A percentile compares a stretch with the other conserved stretches of the same genome.
Evolutionary conservation across 345 rosid species (phyloP).

Genomic region (Citropsis articulata): DNA sequence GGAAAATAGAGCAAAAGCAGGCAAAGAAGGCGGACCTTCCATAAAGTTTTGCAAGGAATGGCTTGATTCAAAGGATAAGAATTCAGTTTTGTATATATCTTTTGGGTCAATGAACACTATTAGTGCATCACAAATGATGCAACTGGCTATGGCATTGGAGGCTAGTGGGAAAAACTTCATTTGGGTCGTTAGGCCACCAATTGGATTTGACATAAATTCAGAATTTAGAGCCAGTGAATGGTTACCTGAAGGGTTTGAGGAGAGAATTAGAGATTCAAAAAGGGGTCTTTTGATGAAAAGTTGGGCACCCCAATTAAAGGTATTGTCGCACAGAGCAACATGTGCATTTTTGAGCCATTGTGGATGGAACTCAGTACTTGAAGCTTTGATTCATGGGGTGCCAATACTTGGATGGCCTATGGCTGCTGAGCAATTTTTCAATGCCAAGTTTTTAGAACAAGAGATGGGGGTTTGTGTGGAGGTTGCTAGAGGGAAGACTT

Average conservation of each 20-base stretch:
- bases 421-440: constrained; percentile 30
- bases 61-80: constrained; percentile 22
- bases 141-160: constrained; percentile 25
- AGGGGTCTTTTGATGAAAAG: constrained; percentile 5
- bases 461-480: constrained; percentile 28
- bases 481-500: constrained; percentile 24
- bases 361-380: constrained; percentile 41
- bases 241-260: constrained; percentile 34
- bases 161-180: constrained; percentile 16
- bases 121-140: constrained; percentile 26
- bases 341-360: constrained; percentile 37
- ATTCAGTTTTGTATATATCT: constrained; percentile 25
- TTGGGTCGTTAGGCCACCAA: constrained; percentile 36
- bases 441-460: constrained; percentile 28
- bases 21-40: constrained; percentile 11
- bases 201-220: constrained; percentile 27
- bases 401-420: constrained; percentile 32
- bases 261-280: constrained; percentile 14
- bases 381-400: constrained; percentile 28
- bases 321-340: constrained; percentile 24
- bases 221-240: constrained; percentile 29
- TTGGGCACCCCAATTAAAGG: constrained; percentile 35
- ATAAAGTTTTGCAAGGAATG: constrained; percentile 9
- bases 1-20: constrained; percentile 4
- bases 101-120: constrained; percentile 33